Percentiles rank a stretch among this genome's conserved stretches.
These are phyloP conservation scores for Apiospora phragmitis DNA, from an alignment of 2,329 filamentous ascomycete species.

Conservation along the genomic window DNA sequence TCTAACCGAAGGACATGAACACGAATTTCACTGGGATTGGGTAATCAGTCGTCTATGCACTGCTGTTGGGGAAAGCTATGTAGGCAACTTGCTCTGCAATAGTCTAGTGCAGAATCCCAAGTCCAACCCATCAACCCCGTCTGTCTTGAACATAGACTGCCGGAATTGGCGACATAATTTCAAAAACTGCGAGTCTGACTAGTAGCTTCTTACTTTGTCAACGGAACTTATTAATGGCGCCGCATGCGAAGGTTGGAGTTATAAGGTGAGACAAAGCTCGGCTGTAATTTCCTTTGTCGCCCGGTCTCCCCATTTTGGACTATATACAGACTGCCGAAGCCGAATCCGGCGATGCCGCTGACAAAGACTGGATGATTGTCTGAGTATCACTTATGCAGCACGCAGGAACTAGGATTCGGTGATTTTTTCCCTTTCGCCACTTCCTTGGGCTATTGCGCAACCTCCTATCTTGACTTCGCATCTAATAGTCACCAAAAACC, in stretches of 20 bases:
- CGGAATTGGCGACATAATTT: background rate
- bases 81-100: background rate
- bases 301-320: background rate
- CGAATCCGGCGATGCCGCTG: background rate
- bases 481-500: background rate
- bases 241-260: background rate
- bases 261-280: background rate
- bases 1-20: background rate
- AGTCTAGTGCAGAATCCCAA: background rate
- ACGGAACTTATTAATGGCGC: too few species aligned
- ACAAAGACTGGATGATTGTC: background rate
- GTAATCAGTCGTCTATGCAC: too few species aligned
- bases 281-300: background rate
- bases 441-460: background rate
- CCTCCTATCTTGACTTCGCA: background rate
- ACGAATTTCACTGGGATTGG: background rate
- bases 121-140: background rate
- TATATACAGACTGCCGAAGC: too few species aligned
- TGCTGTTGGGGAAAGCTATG: too few species aligned
- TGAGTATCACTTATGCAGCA: too few species aligned
- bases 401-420: too few species aligned
- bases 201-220: background rate
- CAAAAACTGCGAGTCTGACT: background rate
- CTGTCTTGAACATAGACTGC: background rate
- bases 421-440: background rate